Conservation (phyloP, 1,284 basidiomycete species). For the Apiotrichum gamsii region DNA sequence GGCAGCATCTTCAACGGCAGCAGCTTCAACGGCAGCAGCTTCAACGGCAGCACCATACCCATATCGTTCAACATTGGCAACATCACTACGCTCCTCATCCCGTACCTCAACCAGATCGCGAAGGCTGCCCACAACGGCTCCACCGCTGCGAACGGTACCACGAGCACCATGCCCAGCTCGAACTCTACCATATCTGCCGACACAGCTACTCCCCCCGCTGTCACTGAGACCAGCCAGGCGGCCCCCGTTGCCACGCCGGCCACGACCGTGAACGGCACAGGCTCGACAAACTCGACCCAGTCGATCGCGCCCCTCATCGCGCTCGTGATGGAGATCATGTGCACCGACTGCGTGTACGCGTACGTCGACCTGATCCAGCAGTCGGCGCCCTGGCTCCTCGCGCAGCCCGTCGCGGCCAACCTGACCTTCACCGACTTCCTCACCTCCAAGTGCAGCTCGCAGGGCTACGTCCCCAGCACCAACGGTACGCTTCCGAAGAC, state of each 20-base stretch:
- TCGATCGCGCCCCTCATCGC: constrained; percentile 9
- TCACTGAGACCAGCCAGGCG: too few species aligned
- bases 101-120: constrained; percentile 25
- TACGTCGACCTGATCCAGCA: constrained; percentile 35
- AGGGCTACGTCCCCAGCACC: neutral
- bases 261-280: too few species aligned
- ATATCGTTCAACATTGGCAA: constrained; percentile 13
- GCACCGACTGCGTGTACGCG: constrained; percentile 44
- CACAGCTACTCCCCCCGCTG: too few species aligned
- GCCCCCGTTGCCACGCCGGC: too few species aligned
- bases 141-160: constrained; percentile 17
- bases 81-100: constrained; percentile 22
- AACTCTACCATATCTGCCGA: too few species aligned
- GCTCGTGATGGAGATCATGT: constrained; percentile 18
- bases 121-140: constrained; percentile 26
- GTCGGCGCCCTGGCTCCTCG: constrained; percentile 27
- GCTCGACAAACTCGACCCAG: neutral
- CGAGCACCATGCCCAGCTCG: too few species aligned
- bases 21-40: too few species aligned
- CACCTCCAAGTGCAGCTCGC: constrained; percentile 21
- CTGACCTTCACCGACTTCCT: constrained; percentile 23
- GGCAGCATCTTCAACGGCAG: too few species aligned
- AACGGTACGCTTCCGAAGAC: constrained; percentile 38
- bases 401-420: constrained; percentile 15
- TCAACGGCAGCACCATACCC: too few species aligned